phyloP scores from a whole-genome alignment of 345 rosid genomes.

The Eucalyptus pumila region DNA sequence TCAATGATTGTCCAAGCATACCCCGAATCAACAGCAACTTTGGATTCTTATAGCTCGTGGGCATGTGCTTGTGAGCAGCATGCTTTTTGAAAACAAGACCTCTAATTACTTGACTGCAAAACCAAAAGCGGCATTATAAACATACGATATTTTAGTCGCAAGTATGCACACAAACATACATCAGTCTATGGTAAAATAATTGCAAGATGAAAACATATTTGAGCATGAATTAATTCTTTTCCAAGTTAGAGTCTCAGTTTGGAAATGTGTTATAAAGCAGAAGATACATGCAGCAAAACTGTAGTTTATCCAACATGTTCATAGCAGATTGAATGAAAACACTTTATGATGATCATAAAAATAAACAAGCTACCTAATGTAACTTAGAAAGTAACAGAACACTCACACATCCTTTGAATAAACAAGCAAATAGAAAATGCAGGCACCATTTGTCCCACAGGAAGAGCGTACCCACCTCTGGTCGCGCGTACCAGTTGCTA shows the following conservation, averaged over 20 bases:
- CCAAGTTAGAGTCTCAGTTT: neutral
- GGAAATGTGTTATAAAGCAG: neutral
- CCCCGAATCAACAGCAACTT: conserved; percentile 66
- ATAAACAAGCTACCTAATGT: neutral
- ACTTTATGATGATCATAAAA: neutral
- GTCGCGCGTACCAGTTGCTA: conserved; percentile 61
- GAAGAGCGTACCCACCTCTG: conserved; percentile 45
- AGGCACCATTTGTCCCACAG: neutral
- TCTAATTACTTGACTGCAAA: conserved; percentile 67
- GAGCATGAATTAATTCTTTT: neutral
- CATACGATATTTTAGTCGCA: neutral
- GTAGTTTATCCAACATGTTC: neutral
- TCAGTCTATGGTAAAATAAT: neutral
- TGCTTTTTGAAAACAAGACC: conserved; percentile 92
- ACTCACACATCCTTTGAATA: neutral
- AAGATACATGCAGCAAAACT: neutral
- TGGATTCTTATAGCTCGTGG: conserved; percentile 63
- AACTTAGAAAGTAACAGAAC: neutral
- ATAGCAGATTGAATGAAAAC: neutral
- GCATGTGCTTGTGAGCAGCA: conserved; percentile 98
- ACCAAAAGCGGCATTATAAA: neutral
- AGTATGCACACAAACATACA: neutral
- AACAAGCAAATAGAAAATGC: neutral
- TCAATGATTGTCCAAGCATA: conserved; percentile 60
- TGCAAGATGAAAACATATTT: neutral